phyloP scores from a whole-genome alignment of 805 yeast species.

The Kuraishia ogatae region DNA sequence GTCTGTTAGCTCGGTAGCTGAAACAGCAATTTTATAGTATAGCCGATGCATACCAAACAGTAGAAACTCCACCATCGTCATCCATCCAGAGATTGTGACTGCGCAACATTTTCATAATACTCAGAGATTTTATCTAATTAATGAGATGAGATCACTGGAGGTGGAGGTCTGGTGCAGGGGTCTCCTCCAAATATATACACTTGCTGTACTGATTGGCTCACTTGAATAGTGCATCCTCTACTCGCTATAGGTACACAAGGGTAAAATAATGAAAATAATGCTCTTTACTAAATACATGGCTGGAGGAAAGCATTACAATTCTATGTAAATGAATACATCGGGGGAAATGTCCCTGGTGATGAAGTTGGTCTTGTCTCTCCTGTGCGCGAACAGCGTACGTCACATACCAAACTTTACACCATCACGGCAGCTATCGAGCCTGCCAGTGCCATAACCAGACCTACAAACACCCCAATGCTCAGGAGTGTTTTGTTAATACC shows the following conservation, averaged over 20 bases:
- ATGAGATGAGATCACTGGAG: neutral
- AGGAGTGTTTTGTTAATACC: conserved; percentile 30
- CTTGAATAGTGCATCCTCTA: no score
- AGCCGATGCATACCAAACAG: conserved; percentile 17
- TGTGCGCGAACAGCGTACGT: neutral
- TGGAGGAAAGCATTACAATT: no score
- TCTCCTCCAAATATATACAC: neutral
- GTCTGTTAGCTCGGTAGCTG: conserved; percentile 2
- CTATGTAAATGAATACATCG: no score
- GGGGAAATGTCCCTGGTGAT: neutral
- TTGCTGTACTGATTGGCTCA: no score
- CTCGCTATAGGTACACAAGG: neutral
- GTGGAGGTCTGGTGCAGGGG: neutral
- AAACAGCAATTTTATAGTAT: conserved; percentile 1
- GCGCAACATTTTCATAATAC: neutral
- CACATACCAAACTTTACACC: conserved; percentile 3
- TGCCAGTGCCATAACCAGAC: conserved; percentile 38
- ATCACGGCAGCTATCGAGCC: conserved; percentile 52
- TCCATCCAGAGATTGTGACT: neutral
- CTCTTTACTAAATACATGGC: neutral
- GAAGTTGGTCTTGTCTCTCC: neutral
- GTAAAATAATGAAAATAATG: neutral
- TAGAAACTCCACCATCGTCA: conserved; percentile 14
- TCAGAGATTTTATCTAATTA: no score
- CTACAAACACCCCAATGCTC: conserved; percentile 31